Evolutionary conservation across 2,329 filamentous ascomycete species (phyloP).

Genomic region (Xylaria polymorpha): DNA sequence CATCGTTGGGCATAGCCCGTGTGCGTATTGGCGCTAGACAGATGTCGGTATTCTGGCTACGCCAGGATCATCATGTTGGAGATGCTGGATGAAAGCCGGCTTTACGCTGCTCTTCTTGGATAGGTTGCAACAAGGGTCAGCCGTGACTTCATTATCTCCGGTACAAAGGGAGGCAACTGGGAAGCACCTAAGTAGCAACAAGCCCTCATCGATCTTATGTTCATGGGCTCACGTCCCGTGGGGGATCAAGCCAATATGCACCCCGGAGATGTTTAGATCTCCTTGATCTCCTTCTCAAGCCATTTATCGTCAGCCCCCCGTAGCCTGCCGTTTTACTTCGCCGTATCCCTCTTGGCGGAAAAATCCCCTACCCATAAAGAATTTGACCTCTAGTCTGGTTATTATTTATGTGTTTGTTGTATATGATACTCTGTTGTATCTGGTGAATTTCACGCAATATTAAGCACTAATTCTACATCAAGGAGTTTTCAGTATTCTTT

Average conservation of each 20-base stretch:
- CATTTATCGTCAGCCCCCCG: conserved; percentile 3
- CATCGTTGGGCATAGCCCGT: conserved; percentile 1
- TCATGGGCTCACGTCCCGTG: conserved; percentile 14
- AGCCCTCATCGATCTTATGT: conserved; percentile 6
- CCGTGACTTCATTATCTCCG: conserved; percentile 11
- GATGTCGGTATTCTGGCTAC: conserved; percentile 14
- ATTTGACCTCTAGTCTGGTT: neutral
- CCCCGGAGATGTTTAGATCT: conserved; percentile 28
- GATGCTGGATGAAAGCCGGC: conserved; percentile 8
- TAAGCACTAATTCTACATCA: neutral
- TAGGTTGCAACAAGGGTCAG: conserved; percentile 14
- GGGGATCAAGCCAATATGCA: conserved; percentile 17
- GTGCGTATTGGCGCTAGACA: conserved; percentile 15
- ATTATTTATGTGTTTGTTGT: neutral
- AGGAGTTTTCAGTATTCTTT: conserved; percentile 16
- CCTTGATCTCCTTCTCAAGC: conserved; percentile 6
- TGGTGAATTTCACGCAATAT: conserved; percentile 6
- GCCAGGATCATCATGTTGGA: conserved; percentile 25
- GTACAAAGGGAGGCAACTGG: neutral
- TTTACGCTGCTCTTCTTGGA: conserved; percentile 17
- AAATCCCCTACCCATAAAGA: neutral
- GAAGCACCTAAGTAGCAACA: conserved; percentile 2
- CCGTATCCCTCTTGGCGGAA: neutral
- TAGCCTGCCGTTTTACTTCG: conserved; percentile 9
- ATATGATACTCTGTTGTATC: neutral